Conservation (phyloP, 2,329 filamentous ascomycete genomes). For the Uncinocarpus reesii region DNA sequence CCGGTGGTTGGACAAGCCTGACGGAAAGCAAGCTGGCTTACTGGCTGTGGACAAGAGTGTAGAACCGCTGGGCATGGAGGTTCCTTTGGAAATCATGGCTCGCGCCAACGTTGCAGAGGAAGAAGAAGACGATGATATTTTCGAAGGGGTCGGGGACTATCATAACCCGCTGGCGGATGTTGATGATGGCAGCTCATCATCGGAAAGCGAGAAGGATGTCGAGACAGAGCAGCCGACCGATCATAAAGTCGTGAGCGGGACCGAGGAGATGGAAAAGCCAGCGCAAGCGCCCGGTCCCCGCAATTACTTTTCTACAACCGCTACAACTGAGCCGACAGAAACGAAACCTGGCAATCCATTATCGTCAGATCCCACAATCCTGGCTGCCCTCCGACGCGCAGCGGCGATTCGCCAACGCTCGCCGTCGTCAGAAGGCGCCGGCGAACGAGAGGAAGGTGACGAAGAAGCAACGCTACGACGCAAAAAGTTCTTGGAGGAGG, state of each 20-base stretch:
- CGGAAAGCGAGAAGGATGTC: slow-evolving; percentile 30
- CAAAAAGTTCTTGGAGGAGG: slow-evolving; percentile 61
- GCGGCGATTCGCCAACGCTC: slow-evolving; percentile 48
- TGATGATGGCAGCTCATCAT: slow-evolving; percentile 39
- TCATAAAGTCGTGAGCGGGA: background rate
- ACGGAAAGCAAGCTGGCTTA: slow-evolving; percentile 27
- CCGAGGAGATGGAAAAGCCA: background rate
- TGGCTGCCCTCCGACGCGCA: slow-evolving; percentile 78
- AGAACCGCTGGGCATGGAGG: slow-evolving; percentile 43
- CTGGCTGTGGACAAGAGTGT: slow-evolving; percentile 37
- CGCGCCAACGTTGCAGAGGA: slow-evolving; percentile 26
- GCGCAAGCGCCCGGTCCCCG: slow-evolving; percentile 22
- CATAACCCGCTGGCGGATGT: slow-evolving; percentile 51
- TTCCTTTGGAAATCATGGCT: slow-evolving; percentile 36
- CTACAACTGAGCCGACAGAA: slow-evolving; percentile 26
- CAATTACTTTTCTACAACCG: slow-evolving; percentile 40
- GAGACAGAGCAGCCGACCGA: slow-evolving; percentile 21
- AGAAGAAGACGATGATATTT: slow-evolving; percentile 52
- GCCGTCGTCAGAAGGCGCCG: slow-evolving; percentile 28
- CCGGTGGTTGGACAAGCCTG: slow-evolving; percentile 40
- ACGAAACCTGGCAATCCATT: slow-evolving; percentile 35
- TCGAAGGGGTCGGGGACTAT: slow-evolving; percentile 48
- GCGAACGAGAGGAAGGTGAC: slow-evolving; percentile 41
- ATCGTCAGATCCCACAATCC: slow-evolving; percentile 63
- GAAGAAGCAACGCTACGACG: slow-evolving; percentile 58